phyloP scores from a whole-genome alignment of 805 yeast genomes.

The Schwanniomyces polymorphus region DNA sequence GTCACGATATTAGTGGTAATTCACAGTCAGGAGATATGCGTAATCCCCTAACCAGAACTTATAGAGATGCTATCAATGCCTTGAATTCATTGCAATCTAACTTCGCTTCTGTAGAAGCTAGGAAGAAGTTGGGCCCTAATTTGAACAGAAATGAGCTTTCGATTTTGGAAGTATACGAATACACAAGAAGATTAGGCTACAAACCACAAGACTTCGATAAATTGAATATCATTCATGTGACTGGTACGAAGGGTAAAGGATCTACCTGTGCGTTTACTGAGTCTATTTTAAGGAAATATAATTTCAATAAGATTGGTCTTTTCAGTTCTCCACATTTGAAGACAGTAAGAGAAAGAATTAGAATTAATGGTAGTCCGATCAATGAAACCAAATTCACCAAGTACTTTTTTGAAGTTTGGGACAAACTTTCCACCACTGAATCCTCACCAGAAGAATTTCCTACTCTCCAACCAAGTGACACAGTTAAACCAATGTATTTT shows the following conservation, averaged over 20 bases:
- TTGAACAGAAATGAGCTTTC: conserved; percentile 61
- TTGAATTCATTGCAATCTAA: conserved; percentile 89
- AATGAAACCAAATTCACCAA: conserved; percentile 76
- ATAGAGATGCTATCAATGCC: conserved; percentile 77
- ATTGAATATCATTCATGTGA: conserved; percentile 82
- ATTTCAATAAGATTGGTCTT: conserved; percentile 73
- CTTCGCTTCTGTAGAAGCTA: conserved; percentile 84
- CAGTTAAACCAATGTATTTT: conserved; percentile 87
- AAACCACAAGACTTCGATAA: conserved; percentile 63
- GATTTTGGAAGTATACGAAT: conserved; percentile 73
- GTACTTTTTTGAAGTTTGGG: conserved; percentile 96
- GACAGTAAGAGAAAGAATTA: conserved; percentile 87
- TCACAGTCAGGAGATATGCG: conserved; percentile 8
- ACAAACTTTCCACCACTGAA: conserved; percentile 57
- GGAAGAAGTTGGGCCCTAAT: conserved; percentile 63
- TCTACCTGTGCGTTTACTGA: conserved; percentile 95
- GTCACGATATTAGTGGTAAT: not conserved
- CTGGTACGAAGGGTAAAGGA: conserved; percentile 99
- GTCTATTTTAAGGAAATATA: conserved; percentile 71
- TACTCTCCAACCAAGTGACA: conserved; percentile 58
- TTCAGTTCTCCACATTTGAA: conserved; percentile 95
- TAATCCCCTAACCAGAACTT: conserved; percentile 16
- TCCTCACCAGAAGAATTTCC: conserved; percentile 66
- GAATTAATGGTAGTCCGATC: conserved; percentile 84
- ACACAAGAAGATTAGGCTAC: conserved; percentile 40